A percentile compares a stretch with the other conserved stretches of the same genome.
phyloP scores from a whole-genome alignment of 495 filamentous ascomycete genomes.

The Aspergillus nidulans region DNA sequence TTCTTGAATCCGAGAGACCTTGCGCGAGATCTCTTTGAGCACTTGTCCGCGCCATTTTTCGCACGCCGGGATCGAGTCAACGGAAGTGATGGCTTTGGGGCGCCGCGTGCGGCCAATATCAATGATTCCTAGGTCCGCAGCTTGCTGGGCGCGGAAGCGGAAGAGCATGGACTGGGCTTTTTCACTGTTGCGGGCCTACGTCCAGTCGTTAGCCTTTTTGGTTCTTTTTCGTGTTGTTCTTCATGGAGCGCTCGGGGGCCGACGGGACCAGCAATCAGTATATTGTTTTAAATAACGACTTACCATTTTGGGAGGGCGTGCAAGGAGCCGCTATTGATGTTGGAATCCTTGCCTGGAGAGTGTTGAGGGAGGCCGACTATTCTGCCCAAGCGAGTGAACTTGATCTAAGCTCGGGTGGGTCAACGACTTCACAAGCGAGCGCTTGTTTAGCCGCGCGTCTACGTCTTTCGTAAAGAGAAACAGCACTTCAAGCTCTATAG shows the following conservation, averaged over 20 bases:
- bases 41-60: conserved; percentile 99
- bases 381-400: not conserved
- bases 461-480: not conserved
- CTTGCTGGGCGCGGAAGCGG: conserved; percentile 97
- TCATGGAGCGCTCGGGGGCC: not conserved
- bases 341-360: conserved; percentile 15
- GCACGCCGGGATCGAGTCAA: conserved; percentile 77
- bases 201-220: conserved; percentile 11
- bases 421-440: conserved; percentile 22
- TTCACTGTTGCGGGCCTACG: conserved; percentile 78
- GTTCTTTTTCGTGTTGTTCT: not conserved
- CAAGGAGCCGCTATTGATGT: conserved; percentile 9
- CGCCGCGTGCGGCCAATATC: conserved; percentile 86
- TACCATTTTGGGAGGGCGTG: conserved; percentile 33
- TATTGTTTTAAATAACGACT: conserved; percentile 3
- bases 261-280: not conserved
- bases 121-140: conserved; percentile 92
- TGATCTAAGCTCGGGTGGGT: conserved; percentile 20
- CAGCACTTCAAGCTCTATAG: no score
- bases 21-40: conserved; percentile 94
- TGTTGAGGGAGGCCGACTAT: conserved; percentile 2
- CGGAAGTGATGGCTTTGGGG: conserved; percentile 81
- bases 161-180: conserved; percentile 99
- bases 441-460: conserved; percentile 21
- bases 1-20: conserved; percentile 94